A percentile compares a stretch with the other conserved stretches of the same genome.
Evolutionary conservation across 805 yeast genomes (phyloP).

Genomic region (Blastobotrys muscicola): DNA sequence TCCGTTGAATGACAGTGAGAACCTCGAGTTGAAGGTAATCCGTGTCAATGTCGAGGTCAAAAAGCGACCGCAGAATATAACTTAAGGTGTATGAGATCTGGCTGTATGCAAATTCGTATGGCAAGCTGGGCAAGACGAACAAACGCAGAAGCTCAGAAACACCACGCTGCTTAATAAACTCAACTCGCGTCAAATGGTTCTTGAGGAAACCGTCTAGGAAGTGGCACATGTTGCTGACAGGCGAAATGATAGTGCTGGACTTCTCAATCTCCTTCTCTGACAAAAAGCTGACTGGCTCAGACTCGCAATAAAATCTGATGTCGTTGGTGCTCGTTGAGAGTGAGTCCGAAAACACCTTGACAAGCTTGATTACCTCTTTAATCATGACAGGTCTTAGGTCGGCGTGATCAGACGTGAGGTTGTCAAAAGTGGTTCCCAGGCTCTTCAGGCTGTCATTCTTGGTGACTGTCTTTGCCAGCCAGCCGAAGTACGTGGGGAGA

Average conservation of each 20-base stretch:
- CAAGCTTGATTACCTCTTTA: constrained; percentile 31
- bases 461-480: constrained; percentile 39
- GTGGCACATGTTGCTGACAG: constrained; percentile 10
- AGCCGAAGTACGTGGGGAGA: constrained; percentile 37
- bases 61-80: constrained; percentile 14
- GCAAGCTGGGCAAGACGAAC: constrained; percentile 18
- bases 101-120: constrained; percentile 25
- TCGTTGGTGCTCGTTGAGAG: constrained; percentile 18
- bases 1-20: constrained; percentile 1
- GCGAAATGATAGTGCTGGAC: constrained; percentile 7
- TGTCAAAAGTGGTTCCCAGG: constrained; percentile 66
- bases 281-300: constrained; percentile 6
- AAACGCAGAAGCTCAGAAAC: constrained; percentile 15
- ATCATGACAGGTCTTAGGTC: constrained; percentile 52
- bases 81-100: constrained; percentile 17
- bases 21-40: constrained; percentile 14
- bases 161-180: constrained; percentile 22
- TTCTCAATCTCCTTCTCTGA: not conserved
- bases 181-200: constrained; percentile 21
- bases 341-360: constrained; percentile 16
- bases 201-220: constrained; percentile 25
- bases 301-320: constrained; percentile 11
- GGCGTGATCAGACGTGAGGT: constrained; percentile 75
- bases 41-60: constrained; percentile 17
- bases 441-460: constrained; percentile 42